Conservation (phyloP, 345 rosid genomes). For the Angophora floribunda region DNA sequence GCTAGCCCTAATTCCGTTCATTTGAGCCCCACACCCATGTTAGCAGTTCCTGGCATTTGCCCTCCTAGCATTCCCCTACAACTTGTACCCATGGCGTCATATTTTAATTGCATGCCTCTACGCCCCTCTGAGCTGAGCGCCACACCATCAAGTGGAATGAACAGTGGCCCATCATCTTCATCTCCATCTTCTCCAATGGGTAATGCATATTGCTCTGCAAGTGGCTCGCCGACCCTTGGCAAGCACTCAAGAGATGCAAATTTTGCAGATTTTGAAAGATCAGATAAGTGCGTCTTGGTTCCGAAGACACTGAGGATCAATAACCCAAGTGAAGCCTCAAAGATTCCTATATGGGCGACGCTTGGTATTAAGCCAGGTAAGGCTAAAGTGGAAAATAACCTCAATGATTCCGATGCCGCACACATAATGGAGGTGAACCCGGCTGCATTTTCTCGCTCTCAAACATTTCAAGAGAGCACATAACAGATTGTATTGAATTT, state of each 20-base stretch:
- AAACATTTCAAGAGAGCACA: conserved; percentile 51
- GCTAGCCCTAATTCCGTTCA: conserved; percentile 15
- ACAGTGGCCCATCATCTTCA: conserved; percentile 5
- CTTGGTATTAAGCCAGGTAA: not conserved
- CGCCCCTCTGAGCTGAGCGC: conserved; percentile 25
- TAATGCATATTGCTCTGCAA: conserved; percentile 26
- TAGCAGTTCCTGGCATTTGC: conserved; percentile 33
- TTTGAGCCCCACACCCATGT: conserved; percentile 39
- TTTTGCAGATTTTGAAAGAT: conserved; percentile 21
- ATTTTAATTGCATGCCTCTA: conserved; percentile 43
- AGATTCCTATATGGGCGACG: conserved; percentile 35
- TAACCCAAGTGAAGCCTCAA: conserved; percentile 32
- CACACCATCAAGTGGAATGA: conserved; percentile 16
- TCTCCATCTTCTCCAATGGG: conserved; percentile 41
- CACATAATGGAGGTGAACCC: conserved; percentile 53
- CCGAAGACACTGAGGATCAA: conserved; percentile 47
- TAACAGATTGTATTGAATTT: not conserved
- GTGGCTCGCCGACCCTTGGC: conserved; percentile 46
- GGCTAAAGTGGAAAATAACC: conserved; percentile 4
- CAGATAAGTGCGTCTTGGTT: conserved; percentile 29
- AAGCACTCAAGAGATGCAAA: conserved; percentile 57
- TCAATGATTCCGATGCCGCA: conserved; percentile 11
- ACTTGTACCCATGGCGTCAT: conserved; percentile 36
- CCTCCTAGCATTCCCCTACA: conserved; percentile 44
- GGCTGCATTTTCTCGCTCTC: conserved; percentile 54